Evolutionary conservation across 805 yeast genomes (phyloP).

Genomic region (Zygoascus flipseniorum): DNA sequence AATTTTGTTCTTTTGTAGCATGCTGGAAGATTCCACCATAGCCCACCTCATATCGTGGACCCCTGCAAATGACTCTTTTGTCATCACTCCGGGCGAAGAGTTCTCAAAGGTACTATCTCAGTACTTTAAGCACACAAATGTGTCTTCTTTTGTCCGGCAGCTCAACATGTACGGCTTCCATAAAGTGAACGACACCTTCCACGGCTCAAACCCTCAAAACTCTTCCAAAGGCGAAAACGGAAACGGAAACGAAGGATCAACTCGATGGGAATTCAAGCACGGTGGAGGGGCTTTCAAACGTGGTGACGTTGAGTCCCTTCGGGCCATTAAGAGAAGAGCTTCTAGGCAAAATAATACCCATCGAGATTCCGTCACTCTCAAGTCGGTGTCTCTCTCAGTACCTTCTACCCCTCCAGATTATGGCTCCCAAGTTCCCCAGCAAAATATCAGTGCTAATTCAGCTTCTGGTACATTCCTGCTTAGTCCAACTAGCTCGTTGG

Average conservation of each 20-base stretch:
- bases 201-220: conserved; percentile 8
- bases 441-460: neutral
- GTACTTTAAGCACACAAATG: conserved; percentile 90
- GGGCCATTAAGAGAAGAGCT: conserved; percentile 72
- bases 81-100: conserved; percentile 77
- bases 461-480: neutral
- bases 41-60: conserved; percentile 85
- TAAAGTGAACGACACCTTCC: conserved; percentile 40
- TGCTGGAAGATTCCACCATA: conserved; percentile 72
- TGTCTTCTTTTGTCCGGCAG: conserved; percentile 88
- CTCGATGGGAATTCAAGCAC: conserved; percentile 82
- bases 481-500: neutral
- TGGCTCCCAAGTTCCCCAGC: conserved; percentile 5
- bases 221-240: neutral
- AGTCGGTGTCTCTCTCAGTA: conserved; percentile 21
- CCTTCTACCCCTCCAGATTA: conserved; percentile 17
- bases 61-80: conserved; percentile 58
- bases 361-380: conserved; percentile 19
- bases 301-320: conserved; percentile 68
- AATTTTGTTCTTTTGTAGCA: conserved; percentile 31
- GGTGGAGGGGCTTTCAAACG: conserved; percentile 68
- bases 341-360: conserved; percentile 31
- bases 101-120: conserved; percentile 63
- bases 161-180: conserved; percentile 96
- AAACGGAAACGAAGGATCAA: neutral